Evolutionary conservation across 1,284 basidiomycete genomes (phyloP).

Genomic region (Schizophyllum amplum): DNA sequence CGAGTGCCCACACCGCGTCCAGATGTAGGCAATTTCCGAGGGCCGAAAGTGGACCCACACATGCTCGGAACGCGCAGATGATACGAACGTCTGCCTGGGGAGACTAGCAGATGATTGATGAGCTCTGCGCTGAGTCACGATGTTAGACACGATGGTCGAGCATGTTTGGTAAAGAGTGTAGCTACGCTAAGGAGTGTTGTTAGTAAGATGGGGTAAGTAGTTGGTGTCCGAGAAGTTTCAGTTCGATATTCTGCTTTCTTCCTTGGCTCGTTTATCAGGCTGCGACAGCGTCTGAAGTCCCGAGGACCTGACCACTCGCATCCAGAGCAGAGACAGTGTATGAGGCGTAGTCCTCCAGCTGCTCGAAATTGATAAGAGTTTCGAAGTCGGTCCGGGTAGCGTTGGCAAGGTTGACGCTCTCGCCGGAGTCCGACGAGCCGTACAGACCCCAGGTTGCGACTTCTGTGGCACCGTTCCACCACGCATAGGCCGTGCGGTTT

Average conservation of each 20-base stretch:
- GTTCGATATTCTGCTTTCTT: not conserved
- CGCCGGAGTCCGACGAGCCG: not conserved
- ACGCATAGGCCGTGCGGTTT: conserved; percentile 4
- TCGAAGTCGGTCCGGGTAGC: conserved; percentile 4
- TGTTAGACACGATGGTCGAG: too few species aligned
- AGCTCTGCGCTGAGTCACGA: too few species aligned
- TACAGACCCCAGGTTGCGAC: conserved; percentile 5
- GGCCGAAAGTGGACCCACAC: too few species aligned
- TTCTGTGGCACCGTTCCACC: conserved; percentile 11
- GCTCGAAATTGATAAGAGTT: conserved; percentile 1
- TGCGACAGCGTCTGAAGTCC: not conserved
- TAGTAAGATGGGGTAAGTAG: not conserved
- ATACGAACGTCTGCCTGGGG: too few species aligned
- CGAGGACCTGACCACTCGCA: conserved; percentile 3
- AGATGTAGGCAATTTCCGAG: not conserved
- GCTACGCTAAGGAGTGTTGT: too few species aligned
- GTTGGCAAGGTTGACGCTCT: not conserved
- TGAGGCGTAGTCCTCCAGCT: not conserved
- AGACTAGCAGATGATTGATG: too few species aligned
- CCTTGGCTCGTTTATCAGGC: not conserved
- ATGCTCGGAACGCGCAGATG: too few species aligned
- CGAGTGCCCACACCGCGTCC: not conserved
- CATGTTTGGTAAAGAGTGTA: too few species aligned
- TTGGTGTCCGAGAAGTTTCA: not conserved
- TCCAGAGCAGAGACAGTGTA: conserved; percentile 1